Base-by-base conservation (phyloP, 495 filamentous ascomycete genomes). In the Tuber aestivum region DNA sequence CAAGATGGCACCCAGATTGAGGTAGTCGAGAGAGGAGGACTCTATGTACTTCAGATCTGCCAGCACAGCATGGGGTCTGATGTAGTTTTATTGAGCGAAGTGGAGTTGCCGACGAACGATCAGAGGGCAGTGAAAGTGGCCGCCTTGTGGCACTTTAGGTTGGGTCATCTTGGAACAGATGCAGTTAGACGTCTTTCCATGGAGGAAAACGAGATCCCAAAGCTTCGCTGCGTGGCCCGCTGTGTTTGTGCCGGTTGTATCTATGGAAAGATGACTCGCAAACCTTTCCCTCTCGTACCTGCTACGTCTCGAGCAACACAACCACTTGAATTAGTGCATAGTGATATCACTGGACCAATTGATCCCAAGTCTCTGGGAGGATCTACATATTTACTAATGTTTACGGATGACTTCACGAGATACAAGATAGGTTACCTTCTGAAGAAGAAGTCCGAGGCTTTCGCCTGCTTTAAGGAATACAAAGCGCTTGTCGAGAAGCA, bases 211-310 rank as follows among this genome's bases (percentile, higher is more conserved):
- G 44, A 6, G 2, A 48, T 48, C 3, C 44, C 44, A 0, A 48
- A 7, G 0, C 18, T 48, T 4, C 18, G 3, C 0, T 0, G 3
- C 6, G 44, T 48, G 16, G 3, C 44, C 0, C 1, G 44, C 1
- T 70, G 70, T 27, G 38, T 41, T 3, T 72, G 70, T 42, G 16
- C 38, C 0, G 41, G 41, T 1, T 72, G 70, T 42, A 14, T 72
- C 10, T 27, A 42, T 32, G 32, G 70, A 18, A 72, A 72, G 10
- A 38, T 72, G 32, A 18, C 41, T 9, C 3, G 6, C 2, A 72
- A 72, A 27, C 70, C 23, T 0, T 72, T 72, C 5, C 18, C 32
- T 2, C 23, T 6, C 0, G 44, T 23, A 2, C 37, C 70, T 3
- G 12, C 7, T 2, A 2, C 70, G 0, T 72, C n/a, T 2, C 70